Conservation (phyloP, 1,284 basidiomycete species). For the Sporisorium graminicola region DNA sequence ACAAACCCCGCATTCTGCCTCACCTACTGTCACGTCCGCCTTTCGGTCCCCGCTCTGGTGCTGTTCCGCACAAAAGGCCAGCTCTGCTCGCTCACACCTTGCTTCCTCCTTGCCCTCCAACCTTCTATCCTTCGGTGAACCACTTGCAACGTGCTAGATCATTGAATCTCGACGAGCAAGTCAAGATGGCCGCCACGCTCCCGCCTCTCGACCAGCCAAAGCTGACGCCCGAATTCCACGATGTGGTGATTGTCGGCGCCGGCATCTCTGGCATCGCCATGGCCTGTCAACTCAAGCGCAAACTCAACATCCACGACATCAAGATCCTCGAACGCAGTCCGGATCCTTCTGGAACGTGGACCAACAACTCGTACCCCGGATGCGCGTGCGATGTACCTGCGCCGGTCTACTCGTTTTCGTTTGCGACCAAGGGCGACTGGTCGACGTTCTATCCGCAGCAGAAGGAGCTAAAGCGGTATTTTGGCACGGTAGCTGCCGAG, state of each 20-base stretch:
- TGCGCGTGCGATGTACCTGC: constrained; percentile 66
- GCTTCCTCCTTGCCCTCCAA: not conserved
- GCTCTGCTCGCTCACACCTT: not conserved
- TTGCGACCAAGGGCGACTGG: constrained; percentile 66
- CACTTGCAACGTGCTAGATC: not conserved
- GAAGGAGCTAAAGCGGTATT: constrained; percentile 61
- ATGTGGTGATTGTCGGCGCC: constrained; percentile 63
- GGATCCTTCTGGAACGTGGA: constrained; percentile 59
- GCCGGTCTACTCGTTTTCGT: constrained; percentile 67
- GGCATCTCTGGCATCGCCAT: constrained; percentile 64
- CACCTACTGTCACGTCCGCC: not conserved
- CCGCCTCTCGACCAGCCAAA: constrained; percentile 32
- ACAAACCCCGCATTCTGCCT: constrained; percentile 6
- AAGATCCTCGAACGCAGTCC: constrained; percentile 52
- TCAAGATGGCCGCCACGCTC: constrained; percentile 13
- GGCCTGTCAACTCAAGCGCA: constrained; percentile 61
- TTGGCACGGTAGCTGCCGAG: constrained; percentile 56
- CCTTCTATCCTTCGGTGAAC: not conserved
- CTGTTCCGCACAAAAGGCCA: not conserved
- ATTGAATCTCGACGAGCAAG: not conserved
- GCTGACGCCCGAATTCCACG: constrained; percentile 60
- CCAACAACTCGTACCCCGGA: constrained; percentile 62
- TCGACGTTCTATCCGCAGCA: constrained; percentile 58
- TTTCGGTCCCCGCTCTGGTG: not conserved
- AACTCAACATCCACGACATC: constrained; percentile 56